Evolutionary conservation across 2,329 filamentous ascomycete genomes (phyloP).

Genomic region (Juglanconis sp.): DNA sequence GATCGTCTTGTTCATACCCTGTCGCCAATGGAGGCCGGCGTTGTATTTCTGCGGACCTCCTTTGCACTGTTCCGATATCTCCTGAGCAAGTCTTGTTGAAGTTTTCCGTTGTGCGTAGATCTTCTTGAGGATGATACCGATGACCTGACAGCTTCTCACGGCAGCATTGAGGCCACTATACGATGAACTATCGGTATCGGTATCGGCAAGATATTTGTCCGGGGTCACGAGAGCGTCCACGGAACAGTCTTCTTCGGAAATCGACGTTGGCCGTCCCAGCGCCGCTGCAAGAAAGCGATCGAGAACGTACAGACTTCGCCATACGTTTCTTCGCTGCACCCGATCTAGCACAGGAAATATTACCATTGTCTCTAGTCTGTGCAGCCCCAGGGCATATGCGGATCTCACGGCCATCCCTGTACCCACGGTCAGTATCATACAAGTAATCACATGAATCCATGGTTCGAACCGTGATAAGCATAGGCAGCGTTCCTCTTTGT

Average conservation of each 20-base stretch:
- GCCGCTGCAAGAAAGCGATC: slow-evolving; percentile 62
- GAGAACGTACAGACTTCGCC: slow-evolving; percentile 62
- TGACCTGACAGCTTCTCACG: slow-evolving; percentile 54
- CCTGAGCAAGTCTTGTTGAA: slow-evolving; percentile 53
- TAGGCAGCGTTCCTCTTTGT: slow-evolving; percentile 63
- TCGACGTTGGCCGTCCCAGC: slow-evolving; percentile 59
- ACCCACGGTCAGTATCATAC: background rate
- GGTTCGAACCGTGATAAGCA: slow-evolving; percentile 53
- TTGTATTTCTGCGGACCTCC: slow-evolving; percentile 49
- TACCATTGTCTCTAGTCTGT: slow-evolving; percentile 56
- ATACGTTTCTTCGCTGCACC: slow-evolving; percentile 53
- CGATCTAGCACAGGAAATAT: slow-evolving; percentile 48
- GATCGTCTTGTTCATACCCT: slow-evolving; percentile 38
- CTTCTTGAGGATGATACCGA: slow-evolving; percentile 55
- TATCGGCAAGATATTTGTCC: slow-evolving; percentile 13
- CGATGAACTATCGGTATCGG: slow-evolving; percentile 17
- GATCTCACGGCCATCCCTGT: slow-evolving; percentile 62
- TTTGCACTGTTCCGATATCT: slow-evolving; percentile 53
- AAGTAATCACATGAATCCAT: too few species aligned
- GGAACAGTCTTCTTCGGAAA: slow-evolving; percentile 61
- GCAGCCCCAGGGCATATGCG: slow-evolving; percentile 60
- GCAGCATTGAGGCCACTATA: slow-evolving; percentile 48
- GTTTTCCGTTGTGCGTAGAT: slow-evolving; percentile 60
- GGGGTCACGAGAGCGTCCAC: slow-evolving; percentile 38
- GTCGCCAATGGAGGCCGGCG: slow-evolving; percentile 47